A percentile compares a stretch with the other conserved stretches of the same genome.
Conservation (phyloP, 2,329 filamentous ascomycete genomes). For the Aspergillus novoparasiticus region DNA sequence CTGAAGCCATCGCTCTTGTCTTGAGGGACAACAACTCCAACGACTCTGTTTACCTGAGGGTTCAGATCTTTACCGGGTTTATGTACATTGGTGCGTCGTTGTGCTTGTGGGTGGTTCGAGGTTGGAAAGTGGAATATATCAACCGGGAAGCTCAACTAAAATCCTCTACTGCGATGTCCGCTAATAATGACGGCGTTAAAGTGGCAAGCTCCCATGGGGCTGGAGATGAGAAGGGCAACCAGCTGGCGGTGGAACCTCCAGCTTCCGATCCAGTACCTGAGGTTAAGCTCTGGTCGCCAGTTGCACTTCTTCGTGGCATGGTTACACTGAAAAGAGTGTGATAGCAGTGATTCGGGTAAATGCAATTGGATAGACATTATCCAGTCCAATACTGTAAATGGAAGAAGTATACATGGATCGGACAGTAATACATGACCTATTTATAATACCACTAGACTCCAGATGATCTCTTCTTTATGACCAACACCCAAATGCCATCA, state of each 20-base stretch:
- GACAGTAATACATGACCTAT: conserved; percentile 1
- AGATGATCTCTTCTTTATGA: neutral
- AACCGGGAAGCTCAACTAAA: conserved; percentile 18
- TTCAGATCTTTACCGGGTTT: conserved; percentile 60
- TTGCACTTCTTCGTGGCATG: conserved; percentile 34
- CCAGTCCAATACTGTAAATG: neutral
- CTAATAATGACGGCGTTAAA: neutral
- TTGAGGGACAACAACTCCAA: conserved; percentile 48
- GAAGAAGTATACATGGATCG: conserved; percentile 1
- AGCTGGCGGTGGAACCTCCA: conserved; percentile 9
- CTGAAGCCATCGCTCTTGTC: conserved; percentile 61
- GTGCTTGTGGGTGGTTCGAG: conserved; percentile 46
- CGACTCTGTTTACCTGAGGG: conserved; percentile 39
- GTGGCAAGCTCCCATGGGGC: neutral
- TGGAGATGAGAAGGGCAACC: conserved; percentile 16
- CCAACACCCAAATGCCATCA: conserved; percentile 10
- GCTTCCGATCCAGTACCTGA: conserved; percentile 1
- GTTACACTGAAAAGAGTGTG: conserved; percentile 30
- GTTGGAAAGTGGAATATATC: conserved; percentile 44
- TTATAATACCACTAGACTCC: conserved; percentile 5
- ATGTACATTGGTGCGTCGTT: conserved; percentile 61
- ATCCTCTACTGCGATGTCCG: conserved; percentile 2
- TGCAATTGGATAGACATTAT: neutral
- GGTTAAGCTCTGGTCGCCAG: conserved; percentile 30
- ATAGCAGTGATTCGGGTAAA: neutral